phyloP scores from a whole-genome alignment of 2,329 filamentous ascomycete species.

The Mycosphaerella sp. region DNA sequence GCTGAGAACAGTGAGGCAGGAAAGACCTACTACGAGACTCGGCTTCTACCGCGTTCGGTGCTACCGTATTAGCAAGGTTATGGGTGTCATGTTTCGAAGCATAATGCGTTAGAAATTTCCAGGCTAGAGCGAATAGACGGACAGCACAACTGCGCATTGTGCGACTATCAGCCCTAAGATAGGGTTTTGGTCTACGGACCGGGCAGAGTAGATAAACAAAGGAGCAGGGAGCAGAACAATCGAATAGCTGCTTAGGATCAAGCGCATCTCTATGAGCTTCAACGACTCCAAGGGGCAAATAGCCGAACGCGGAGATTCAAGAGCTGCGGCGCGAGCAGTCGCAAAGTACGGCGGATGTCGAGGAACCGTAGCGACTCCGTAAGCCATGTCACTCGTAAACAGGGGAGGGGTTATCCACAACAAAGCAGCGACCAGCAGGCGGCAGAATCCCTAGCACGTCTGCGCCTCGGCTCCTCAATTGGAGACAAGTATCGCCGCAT shows the following conservation, averaged over 20 bases:
- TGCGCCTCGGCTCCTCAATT: slow-evolving; percentile 19
- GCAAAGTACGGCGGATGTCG: not conserved
- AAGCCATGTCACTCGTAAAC: not conserved
- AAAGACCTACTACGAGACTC: too few species aligned
- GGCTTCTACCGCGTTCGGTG: too few species aligned
- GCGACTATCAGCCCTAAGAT: too few species aligned
- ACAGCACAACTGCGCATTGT: too few species aligned
- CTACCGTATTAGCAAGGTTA: too few species aligned
- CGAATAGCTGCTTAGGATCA: not conserved
- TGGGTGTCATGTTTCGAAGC: too few species aligned
- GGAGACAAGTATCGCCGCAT: slow-evolving; percentile 10
- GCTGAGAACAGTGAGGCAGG: too few species aligned
- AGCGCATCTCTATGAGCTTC: not conserved
- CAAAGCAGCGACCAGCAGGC: slow-evolving; percentile 19
- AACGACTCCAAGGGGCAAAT: slow-evolving; percentile 1
- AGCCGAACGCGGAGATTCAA: not conserved
- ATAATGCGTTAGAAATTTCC: too few species aligned
- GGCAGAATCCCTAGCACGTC: slow-evolving; percentile 16
- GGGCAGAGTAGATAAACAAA: too few species aligned
- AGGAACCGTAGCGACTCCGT: not conserved
- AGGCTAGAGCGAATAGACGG: too few species aligned
- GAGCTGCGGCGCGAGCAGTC: not conserved
- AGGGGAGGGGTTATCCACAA: slow-evolving; percentile 8
- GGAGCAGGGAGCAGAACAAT: too few species aligned
- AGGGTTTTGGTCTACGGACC: too few species aligned